Conservation (phyloP, 352 stramenopile genomes). For the Globisporangium nunn region DNA sequence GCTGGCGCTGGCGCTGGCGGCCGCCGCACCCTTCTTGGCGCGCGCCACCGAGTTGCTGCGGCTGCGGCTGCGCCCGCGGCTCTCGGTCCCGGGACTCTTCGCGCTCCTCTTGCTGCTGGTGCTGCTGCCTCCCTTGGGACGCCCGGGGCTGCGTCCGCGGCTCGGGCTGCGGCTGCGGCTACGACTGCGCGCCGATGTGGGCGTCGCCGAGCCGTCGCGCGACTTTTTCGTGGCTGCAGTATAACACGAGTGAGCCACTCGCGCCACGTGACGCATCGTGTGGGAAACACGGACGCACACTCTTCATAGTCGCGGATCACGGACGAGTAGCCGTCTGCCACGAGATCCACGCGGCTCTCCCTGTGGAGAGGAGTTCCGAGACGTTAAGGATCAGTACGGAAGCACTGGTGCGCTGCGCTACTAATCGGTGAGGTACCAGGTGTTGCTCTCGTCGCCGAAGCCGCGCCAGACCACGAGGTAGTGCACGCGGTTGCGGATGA, state of each 20-base stretch:
- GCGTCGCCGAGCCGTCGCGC: constrained; percentile 19
- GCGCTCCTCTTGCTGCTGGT: constrained; percentile 12
- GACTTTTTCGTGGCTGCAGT: constrained; percentile 47
- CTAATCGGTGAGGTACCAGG: constrained; percentile 32
- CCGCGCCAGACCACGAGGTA: constrained; percentile 79
- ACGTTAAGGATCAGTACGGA: no score
- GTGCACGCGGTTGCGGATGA: constrained; percentile 72
- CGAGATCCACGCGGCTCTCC: constrained; percentile 79
- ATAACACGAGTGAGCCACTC: not conserved
- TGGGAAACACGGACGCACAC: constrained; percentile 18
- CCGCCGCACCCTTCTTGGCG: constrained; percentile 17
- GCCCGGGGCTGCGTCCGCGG: constrained; percentile 33
- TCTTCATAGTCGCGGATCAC: constrained; percentile 72
- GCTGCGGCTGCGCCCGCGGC: constrained; percentile 50
- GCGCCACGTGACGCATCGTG: not conserved
- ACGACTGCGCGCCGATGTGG: constrained; percentile 20
- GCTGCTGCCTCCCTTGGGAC: constrained; percentile 18
- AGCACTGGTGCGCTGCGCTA: no score
- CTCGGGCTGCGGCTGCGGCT: constrained; percentile 41
- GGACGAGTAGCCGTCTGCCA: constrained; percentile 63
- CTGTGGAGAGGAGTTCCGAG: constrained; percentile 15
- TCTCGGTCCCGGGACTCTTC: constrained; percentile 11
- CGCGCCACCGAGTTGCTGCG: constrained; percentile 52
- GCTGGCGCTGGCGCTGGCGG: not conserved
- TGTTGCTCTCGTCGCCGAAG: constrained; percentile 80